phyloP scores from a whole-genome alignment of 2,329 filamentous ascomycete species.

The Orbilia javanica region DNA sequence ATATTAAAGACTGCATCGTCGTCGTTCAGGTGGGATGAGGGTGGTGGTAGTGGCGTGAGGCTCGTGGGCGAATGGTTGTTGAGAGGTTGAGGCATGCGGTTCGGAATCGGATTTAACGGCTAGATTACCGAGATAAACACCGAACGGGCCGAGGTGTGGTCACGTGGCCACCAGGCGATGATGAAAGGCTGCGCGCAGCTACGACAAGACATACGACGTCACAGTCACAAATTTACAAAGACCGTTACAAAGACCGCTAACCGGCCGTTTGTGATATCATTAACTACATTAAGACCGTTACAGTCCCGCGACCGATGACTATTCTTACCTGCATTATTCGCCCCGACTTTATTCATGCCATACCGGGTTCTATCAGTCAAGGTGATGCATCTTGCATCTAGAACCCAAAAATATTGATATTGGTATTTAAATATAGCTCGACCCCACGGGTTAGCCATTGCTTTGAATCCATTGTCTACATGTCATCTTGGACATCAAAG shows the following conservation, averaged over 20 bases:
- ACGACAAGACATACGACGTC: not conserved
- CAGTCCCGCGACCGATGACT: not conserved
- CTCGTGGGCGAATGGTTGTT: constrained; percentile 24
- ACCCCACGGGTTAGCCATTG: not conserved
- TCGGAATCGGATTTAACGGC: constrained; percentile 35
- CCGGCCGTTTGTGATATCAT: not conserved
- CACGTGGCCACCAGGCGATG: not conserved
- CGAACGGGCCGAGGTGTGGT: not conserved
- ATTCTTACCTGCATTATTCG: not conserved
- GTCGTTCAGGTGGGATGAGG: not conserved
- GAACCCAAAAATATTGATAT: not conserved
- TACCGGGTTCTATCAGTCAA: not conserved
- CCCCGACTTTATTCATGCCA: not conserved
- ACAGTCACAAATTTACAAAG: not conserved
- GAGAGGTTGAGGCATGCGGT: constrained; percentile 20
- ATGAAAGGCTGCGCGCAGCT: not conserved
- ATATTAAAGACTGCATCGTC: constrained; percentile 16
- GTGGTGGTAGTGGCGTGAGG: constrained; percentile 35
- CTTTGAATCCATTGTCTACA: not conserved
- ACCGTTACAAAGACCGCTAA: not conserved
- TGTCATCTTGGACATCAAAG: not conserved
- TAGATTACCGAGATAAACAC: not conserved
- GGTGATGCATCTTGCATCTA: not conserved
- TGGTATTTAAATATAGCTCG: too few relatives aligned
- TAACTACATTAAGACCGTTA: not conserved